Conservation (phyloP, 1,284 basidiomycete genomes). For the Peniophora sp. region DNA sequence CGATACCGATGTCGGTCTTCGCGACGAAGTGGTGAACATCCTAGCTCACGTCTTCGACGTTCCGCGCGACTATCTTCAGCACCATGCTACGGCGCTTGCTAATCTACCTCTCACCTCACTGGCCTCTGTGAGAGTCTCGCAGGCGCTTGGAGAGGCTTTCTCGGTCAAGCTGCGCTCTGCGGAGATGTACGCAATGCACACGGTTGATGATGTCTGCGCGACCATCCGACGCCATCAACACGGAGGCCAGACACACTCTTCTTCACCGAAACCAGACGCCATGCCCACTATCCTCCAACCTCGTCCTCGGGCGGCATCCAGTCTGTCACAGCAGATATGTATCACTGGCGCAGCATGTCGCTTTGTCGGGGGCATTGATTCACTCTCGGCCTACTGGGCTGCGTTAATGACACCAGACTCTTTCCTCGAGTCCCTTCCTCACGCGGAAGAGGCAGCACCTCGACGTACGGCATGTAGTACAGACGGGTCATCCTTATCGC, state of each 20-base stretch:
- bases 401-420: conserved; percentile 6
- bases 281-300: too few relatives aligned
- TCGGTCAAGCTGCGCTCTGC: conserved; percentile 1
- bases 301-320: too few relatives aligned
- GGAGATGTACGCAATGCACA: conserved; percentile 6
- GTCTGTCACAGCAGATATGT: too few relatives aligned
- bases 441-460: not conserved
- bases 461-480: not conserved
- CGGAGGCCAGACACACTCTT: not conserved
- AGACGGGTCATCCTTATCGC: not conserved
- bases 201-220: conserved; percentile 2
- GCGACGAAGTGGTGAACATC: not conserved
- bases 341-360: conserved; percentile 12
- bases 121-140: conserved; percentile 5
- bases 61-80: not conserved
- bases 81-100: not conserved
- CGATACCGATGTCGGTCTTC: too few relatives aligned
- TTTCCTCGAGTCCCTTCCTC: not conserved
- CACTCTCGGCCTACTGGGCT: conserved; percentile 8
- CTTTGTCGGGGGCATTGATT: conserved; percentile 9
- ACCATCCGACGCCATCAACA: not conserved
- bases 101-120: conserved; percentile 3
- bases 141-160: conserved; percentile 6
- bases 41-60: not conserved
- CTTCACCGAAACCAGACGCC: too few relatives aligned